Base-by-base conservation (phyloP, 2,329 filamentous ascomycete genomes). In the Fusarium decemcellulare region DNA sequence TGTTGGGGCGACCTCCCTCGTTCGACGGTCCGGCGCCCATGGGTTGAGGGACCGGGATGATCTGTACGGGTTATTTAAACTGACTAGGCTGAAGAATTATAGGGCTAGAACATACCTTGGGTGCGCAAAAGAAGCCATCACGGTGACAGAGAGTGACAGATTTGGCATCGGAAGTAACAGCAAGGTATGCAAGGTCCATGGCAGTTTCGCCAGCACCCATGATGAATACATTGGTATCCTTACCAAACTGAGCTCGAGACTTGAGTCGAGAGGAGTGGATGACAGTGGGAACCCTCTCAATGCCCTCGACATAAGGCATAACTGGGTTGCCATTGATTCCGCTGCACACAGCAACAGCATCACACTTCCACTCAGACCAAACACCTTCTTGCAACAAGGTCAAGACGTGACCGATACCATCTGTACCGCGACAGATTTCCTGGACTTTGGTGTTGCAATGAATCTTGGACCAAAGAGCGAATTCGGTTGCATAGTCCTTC, bases 251-350 rank as follows among this genome's bases (percentile, higher is more conserved):
- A 5, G 72, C 67, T n/a, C 80, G 77, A 8, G 61, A 70, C 74
- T 85, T 85, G 59, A 86, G 68, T 9, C 76, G 54, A 0, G 82
- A 84, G 6, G 84, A 85, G 63, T 86, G 84, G 9, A 84, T 61
- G 2, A 82, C 79, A 0, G 60, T 60, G 0, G 78, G 74, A 0
- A 84, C 74, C 15, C 67, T 71, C 2, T 81, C 77, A 14, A 84
- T 75, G 1, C 84, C 84, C 8, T 75, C 47, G 32, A 86, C 76
- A 2, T 72, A 9, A 0, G 83, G 81, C 5, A 83, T 79, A 23
- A 75, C 74, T 5, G 83, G 83, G 10, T 73, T 71, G n/a, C 81
- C 80, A 55, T 86, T 80, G 23, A 85, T 72, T 0, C 83, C 84
- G 0, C 81, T 81, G 68, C 83, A 85, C 1, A 86, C 62, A 14